Base-by-base conservation (phyloP, 805 yeast species). In the Ogataea minuta region DNA sequence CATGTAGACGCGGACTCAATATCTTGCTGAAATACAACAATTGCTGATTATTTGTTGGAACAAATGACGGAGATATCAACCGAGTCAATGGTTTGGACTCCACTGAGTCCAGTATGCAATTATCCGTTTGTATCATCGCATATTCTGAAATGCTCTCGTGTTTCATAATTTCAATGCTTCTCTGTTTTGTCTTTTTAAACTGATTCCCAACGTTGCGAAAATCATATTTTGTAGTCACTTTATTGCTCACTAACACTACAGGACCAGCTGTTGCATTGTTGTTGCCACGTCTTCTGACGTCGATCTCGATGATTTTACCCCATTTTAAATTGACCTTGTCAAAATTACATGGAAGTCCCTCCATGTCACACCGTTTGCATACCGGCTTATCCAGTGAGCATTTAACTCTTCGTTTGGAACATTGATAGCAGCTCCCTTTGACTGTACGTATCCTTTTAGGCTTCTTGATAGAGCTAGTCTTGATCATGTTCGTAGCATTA, bases 341-440 rank as follows among this genome's bases (percentile, higher is more conserved):
- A 9, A 75, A 75, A 24, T 53, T 65, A 54, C 79, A 74, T 9
- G 56, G 57, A 6, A 63, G 32, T 1, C 60, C 60, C 9, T 71
- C 67, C 31, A 57, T 59, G 3, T 24, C 33, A 52, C 79, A 73
- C 34, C 76, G 59, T 23, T 46, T 42, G 44, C 77, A 72, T 10
- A 31, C 35, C 3, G 77, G 77, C 35, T 61, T 59, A 9, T 50
- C 53, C 11, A 70, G 55, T 35, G 71, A 73, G 51, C 79, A 73
- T 48, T 71, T 71, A 48, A 73, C 72, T 37, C 72, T 67, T 10
- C 73, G 57, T n/a, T 59, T 48, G 23, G 73, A 59, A 45, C 79
- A 72, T 11, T 71, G 68, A 69, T 75, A 67, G 48, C 79, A 72
- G 16, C 57, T 48, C 1, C 61, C 59, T 28, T 45, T 49, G 4